These are phyloP conservation scores for Asterochloris erici DNA, from an alignment of 139 green algal genomes.

Conservation along the genomic window DNA sequence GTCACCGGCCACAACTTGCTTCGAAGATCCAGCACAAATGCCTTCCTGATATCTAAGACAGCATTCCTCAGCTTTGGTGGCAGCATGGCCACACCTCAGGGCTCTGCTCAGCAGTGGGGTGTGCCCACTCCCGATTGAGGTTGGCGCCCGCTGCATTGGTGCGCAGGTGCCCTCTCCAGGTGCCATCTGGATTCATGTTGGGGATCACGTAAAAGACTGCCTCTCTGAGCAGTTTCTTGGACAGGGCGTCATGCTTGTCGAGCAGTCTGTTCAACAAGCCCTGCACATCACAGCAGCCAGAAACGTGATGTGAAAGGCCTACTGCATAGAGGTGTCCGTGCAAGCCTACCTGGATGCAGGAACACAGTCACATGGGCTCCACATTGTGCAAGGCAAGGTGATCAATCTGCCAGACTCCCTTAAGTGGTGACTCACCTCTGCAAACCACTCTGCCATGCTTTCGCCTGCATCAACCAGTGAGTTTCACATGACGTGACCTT, in stretches of 20 bases:
- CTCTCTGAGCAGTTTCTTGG: slow-evolving; percentile 34
- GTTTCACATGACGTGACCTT: too few species aligned
- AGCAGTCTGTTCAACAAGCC: slow-evolving; percentile 53
- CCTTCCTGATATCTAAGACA: too few species aligned
- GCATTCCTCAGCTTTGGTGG: too few species aligned
- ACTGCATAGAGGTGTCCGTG: too few species aligned
- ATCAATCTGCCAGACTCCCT: too few species aligned
- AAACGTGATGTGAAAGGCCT: too few species aligned
- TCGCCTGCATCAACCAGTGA: slow-evolving; percentile 38
- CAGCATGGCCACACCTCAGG: slow-evolving; percentile 50
- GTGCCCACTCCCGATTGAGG: slow-evolving; percentile 73
- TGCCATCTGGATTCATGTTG: slow-evolving; percentile 63
- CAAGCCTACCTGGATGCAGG: too few species aligned
- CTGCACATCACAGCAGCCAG: background rate
- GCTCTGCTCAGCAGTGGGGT: slow-evolving; percentile 33
- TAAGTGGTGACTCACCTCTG: slow-evolving; percentile 48
- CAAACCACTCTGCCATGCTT: slow-evolving; percentile 60
- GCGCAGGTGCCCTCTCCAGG: slow-evolving; percentile 67
- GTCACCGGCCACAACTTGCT: too few species aligned
- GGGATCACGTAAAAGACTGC: slow-evolving; percentile 58
- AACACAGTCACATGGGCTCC: too few species aligned
- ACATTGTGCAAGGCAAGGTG: too few species aligned
- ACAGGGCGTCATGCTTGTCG: slow-evolving; percentile 42
- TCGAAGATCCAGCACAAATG: too few species aligned
- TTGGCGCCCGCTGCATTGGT: slow-evolving; percentile 81